Percentiles rank a stretch among this genome's conserved stretches.
These are phyloP conservation scores for Gyromitra esculenta DNA, from an alignment of 2,329 filamentous ascomycete species.

Conservation along the genomic window DNA sequence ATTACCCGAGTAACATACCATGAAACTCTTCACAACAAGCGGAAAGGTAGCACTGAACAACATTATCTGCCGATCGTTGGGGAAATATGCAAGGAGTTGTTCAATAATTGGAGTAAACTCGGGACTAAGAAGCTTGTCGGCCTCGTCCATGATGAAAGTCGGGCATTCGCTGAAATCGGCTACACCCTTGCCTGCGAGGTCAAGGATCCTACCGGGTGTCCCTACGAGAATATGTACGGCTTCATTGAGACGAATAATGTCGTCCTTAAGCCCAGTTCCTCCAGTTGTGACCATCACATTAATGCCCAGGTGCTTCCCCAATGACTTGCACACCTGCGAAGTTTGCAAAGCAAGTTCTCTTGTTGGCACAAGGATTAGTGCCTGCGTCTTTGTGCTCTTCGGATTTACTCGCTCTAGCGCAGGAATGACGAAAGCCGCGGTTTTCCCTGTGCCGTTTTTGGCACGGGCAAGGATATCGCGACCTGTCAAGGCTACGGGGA, in stretches of 20 bases:
- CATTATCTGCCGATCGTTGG: slow-evolving; percentile 98
- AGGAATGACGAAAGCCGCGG: slow-evolving; percentile 95
- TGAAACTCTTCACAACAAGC: slow-evolving; percentile 95
- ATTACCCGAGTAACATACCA: slow-evolving; percentile 61
- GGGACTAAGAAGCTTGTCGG: slow-evolving; percentile 93
- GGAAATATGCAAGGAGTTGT: slow-evolving; percentile 92
- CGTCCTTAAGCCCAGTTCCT: slow-evolving; percentile 92
- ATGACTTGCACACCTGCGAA: slow-evolving; percentile 97
- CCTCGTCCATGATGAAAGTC: slow-evolving; percentile 99
- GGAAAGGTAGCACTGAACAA: slow-evolving; percentile 98
- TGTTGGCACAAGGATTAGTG: slow-evolving; percentile 93
- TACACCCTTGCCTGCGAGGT: slow-evolving; percentile 94
- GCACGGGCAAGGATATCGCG: slow-evolving; percentile 94
- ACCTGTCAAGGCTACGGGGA: slow-evolving; percentile 93
- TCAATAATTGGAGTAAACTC: slow-evolving; percentile 99
- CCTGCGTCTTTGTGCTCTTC: slow-evolving; percentile 95
- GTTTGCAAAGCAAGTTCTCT: slow-evolving; percentile 97
- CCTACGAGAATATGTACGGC: slow-evolving; percentile 97
- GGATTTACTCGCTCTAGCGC: slow-evolving; percentile 95
- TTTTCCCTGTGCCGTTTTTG: slow-evolving; percentile 99
- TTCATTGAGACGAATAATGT: slow-evolving; percentile 93
- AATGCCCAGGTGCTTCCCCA: slow-evolving; percentile 95
- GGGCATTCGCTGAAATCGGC: slow-evolving; percentile 95
- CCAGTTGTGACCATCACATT: slow-evolving; percentile 99
- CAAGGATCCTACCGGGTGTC: slow-evolving; percentile 93